Evolutionary conservation across 768 basidiomycete genomes (phyloP).

Genomic region (Auriscalpium microsporum): DNA sequence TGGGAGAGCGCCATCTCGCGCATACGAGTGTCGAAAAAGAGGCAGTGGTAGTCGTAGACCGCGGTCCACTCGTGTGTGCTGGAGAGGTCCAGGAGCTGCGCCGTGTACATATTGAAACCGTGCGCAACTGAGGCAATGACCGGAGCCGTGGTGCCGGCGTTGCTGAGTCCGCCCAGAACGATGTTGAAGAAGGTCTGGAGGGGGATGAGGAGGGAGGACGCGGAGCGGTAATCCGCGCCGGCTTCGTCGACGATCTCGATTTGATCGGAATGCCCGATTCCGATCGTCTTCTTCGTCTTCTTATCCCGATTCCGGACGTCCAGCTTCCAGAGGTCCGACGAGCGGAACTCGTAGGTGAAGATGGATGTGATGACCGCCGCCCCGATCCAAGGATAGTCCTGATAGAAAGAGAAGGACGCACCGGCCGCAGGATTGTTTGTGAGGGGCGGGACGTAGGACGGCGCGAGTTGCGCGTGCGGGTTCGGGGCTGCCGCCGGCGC

Average conservation of each 20-base stretch:
- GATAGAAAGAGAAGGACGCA: background rate
- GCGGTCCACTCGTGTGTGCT: constrained; percentile 7
- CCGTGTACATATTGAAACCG: constrained; percentile 1
- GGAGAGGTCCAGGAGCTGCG: constrained; percentile 5
- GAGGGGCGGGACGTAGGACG: background rate
- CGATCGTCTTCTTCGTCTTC: constrained; percentile 1
- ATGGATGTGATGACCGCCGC: background rate
- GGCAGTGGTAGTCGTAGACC: constrained; percentile 8
- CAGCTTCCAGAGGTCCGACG: constrained; percentile 13
- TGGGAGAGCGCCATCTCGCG: background rate
- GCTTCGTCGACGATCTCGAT: constrained; percentile 8
- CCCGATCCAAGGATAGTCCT: background rate
- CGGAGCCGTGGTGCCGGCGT: background rate
- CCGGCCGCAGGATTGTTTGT: background rate
- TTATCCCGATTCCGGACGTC: constrained; percentile 12
- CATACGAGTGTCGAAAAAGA: background rate
- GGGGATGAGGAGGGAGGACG: constrained; percentile 9
- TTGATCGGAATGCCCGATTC: constrained; percentile 1
- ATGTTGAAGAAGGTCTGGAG: constrained; percentile 12
- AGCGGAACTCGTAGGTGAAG: constrained; percentile 5
- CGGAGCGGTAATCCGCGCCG: constrained; percentile 7
- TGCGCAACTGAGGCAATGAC: background rate
- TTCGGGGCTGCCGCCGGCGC: no score
- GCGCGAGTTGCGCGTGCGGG: no score
- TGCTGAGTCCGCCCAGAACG: background rate